Percentiles rank a stretch among this genome's conserved stretches.
Evolutionary conservation across 2,329 filamentous ascomycete genomes (phyloP).

Genomic region (Aspergillus viridinutans): DNA sequence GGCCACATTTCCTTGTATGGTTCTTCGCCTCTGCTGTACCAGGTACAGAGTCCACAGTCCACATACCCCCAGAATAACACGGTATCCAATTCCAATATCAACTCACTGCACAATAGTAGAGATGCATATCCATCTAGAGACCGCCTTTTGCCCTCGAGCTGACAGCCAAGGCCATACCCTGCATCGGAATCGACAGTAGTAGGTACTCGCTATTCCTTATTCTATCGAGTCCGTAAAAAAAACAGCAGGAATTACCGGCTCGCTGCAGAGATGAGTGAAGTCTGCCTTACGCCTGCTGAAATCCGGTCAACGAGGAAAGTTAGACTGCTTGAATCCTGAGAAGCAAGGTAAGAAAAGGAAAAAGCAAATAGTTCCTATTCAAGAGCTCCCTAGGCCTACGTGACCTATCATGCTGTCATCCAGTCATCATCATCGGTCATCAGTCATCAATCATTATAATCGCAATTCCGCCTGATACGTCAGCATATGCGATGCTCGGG

Average conservation of each 20-base stretch:
- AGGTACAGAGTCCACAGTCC: neutral
- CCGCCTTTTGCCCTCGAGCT: neutral
- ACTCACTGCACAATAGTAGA: neutral
- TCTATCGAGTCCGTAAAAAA: neutral
- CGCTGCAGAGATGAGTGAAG: neutral
- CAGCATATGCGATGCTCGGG: constrained; percentile 73
- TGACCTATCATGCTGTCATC: neutral
- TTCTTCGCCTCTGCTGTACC: neutral
- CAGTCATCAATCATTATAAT: neutral
- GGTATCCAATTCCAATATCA: neutral
- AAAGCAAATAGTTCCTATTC: neutral
- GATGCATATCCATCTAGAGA: neutral
- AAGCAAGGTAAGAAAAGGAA: neutral
- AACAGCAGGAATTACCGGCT: neutral
- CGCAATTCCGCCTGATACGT: constrained; percentile 16
- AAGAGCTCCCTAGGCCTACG: neutral
- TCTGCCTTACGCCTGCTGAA: neutral
- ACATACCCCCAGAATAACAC: neutral
- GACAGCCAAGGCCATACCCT: neutral
- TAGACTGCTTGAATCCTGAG: neutral
- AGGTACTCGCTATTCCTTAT: neutral
- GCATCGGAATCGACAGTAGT: neutral
- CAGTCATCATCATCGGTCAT: neutral
- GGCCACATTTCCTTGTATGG: neutral
- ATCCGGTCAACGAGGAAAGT: neutral